These are phyloP conservation scores for Thermoascus crustaceus DNA, from an alignment of 2,329 filamentous ascomycete genomes.

Conservation along the genomic window DNA sequence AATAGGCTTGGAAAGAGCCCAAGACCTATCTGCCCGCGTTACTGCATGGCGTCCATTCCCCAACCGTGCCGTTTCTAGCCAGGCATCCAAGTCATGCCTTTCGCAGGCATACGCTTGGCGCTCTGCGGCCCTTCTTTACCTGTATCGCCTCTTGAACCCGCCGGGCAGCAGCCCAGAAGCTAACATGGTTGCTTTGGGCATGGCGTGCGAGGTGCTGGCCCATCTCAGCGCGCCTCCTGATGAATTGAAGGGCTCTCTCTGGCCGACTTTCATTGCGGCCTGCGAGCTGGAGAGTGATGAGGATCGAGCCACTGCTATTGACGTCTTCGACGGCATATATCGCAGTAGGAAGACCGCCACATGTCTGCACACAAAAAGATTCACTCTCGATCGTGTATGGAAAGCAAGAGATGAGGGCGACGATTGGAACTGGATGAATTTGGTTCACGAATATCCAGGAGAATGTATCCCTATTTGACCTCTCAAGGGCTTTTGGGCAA, in stretches of 20 bases:
- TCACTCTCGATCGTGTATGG: slow-evolving; percentile 22
- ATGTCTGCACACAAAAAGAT: slow-evolving; percentile 16
- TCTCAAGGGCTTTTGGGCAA: too few species aligned
- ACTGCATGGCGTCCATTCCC: slow-evolving; percentile 18
- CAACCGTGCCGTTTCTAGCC: slow-evolving; percentile 14
- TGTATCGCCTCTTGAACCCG: slow-evolving; percentile 19
- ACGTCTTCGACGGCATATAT: slow-evolving; percentile 20
- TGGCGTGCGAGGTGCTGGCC: slow-evolving; percentile 23
- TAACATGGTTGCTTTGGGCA: slow-evolving; percentile 16
- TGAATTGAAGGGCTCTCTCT: slow-evolving; percentile 21
- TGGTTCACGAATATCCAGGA: slow-evolving; percentile 18
- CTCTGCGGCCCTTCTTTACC: slow-evolving; percentile 18
- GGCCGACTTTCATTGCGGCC: slow-evolving; percentile 22
- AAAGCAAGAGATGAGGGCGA: slow-evolving; percentile 16
- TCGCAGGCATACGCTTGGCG: slow-evolving; percentile 21
- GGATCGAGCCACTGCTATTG: slow-evolving; percentile 15
- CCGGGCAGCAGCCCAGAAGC: slow-evolving; percentile 13
- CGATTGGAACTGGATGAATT: slow-evolving; percentile 24
- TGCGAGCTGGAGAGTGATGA: slow-evolving; percentile 18
- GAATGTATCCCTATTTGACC: slow-evolving; percentile 23
- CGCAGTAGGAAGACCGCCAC: slow-evolving; percentile 19
- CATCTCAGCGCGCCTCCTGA: slow-evolving; percentile 15
- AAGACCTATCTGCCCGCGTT: slow-evolving; percentile 8
- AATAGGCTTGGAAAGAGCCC: too few species aligned
- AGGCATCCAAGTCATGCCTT: slow-evolving; percentile 18